phyloP scores from a whole-genome alignment of 192 early-diverging fungal species.

The Entomortierella beljakovae region DNA sequence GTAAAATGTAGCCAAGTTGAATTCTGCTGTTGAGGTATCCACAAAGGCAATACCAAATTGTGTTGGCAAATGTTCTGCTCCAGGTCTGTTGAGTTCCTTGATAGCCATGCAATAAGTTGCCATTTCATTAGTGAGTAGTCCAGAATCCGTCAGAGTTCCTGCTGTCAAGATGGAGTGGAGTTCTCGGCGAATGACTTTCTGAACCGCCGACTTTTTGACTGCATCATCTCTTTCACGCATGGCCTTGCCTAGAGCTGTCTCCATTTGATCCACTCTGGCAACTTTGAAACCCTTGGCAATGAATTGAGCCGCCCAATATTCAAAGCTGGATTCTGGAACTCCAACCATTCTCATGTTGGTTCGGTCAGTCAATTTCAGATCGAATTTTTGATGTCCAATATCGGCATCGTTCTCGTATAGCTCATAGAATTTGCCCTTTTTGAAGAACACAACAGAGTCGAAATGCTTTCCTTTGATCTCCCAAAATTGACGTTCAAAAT shows the following conservation, averaged over 20 bases:
- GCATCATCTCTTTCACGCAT: slow-evolving; percentile 77
- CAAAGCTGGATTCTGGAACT: slow-evolving; percentile 94
- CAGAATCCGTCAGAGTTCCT: slow-evolving; percentile 91
- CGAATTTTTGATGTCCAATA: slow-evolving; percentile 95
- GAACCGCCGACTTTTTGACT: slow-evolving; percentile 11
- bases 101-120: slow-evolving; percentile 96
- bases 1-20: slow-evolving; percentile 79
- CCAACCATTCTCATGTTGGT: slow-evolving; percentile 99
- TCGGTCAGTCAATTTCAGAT: slow-evolving; percentile 95
- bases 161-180: slow-evolving; percentile 88
- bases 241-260: slow-evolving; percentile 91
- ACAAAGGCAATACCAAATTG: slow-evolving; percentile 92
- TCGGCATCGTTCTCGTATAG: slow-evolving; percentile 99
- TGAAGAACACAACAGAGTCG: slow-evolving; percentile 96
- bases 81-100: slow-evolving; percentile 67
- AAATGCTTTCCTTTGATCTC: slow-evolving; percentile 95
- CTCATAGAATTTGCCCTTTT: slow-evolving; percentile 99
- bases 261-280: slow-evolving; percentile 97
- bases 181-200: slow-evolving; percentile 85
- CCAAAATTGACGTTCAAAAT: slow-evolving; percentile 99
- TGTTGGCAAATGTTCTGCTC: slow-evolving; percentile 57
- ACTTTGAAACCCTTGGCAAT: slow-evolving; percentile 94
- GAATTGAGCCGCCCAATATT: slow-evolving; percentile 96
- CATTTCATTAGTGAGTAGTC: slow-evolving; percentile 89
- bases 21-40: slow-evolving; percentile 95